A percentile compares a stretch with the other conserved stretches of the same genome.
Evolutionary conservation across 164 flowering plant genomes (phyloP).

Genomic region (Piper longum): DNA sequence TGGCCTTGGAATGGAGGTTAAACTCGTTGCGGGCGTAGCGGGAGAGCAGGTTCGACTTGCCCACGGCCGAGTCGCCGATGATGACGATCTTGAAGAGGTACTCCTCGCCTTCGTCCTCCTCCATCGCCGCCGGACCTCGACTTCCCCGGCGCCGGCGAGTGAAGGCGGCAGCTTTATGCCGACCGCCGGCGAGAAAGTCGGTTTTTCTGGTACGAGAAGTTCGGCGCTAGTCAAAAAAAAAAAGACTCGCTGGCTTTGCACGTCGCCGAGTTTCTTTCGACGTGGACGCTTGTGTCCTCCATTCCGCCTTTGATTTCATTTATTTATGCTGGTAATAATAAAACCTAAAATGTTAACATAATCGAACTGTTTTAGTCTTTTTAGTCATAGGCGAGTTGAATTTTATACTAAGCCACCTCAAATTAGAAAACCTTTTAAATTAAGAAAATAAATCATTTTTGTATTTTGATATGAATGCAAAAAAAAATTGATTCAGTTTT

Average conservation of each 20-base stretch:
- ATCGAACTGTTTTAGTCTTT: too few relatives aligned
- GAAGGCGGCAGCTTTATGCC: neutral
- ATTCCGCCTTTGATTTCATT: too few relatives aligned
- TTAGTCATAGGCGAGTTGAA: too few relatives aligned
- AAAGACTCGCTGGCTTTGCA: neutral
- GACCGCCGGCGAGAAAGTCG: neutral
- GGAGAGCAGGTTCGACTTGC: slow-evolving; percentile 28
- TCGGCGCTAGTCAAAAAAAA: neutral
- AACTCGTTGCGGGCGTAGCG: slow-evolving; percentile 32
- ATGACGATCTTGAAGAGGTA: slow-evolving; percentile 35
- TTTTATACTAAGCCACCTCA: too few relatives aligned
- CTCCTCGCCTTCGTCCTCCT: slow-evolving; percentile 30
- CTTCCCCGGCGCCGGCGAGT: too few relatives aligned
- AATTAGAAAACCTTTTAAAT: too few relatives aligned
- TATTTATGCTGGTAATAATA: too few relatives aligned
- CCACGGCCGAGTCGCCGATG: slow-evolving; percentile 36
- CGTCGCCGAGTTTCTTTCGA: neutral
- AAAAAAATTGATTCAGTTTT: too few relatives aligned
- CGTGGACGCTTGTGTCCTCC: too few relatives aligned
- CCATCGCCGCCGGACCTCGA: slow-evolving; percentile 2
- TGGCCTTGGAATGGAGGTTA: slow-evolving; percentile 26
- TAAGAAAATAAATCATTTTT: too few relatives aligned
- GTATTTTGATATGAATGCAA: too few relatives aligned
- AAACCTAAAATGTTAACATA: too few relatives aligned
- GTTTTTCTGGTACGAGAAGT: neutral